These are phyloP conservation scores for Suillus alpinus DNA, from an alignment of 768 basidiomycete genomes.

Conservation along the genomic window DNA sequence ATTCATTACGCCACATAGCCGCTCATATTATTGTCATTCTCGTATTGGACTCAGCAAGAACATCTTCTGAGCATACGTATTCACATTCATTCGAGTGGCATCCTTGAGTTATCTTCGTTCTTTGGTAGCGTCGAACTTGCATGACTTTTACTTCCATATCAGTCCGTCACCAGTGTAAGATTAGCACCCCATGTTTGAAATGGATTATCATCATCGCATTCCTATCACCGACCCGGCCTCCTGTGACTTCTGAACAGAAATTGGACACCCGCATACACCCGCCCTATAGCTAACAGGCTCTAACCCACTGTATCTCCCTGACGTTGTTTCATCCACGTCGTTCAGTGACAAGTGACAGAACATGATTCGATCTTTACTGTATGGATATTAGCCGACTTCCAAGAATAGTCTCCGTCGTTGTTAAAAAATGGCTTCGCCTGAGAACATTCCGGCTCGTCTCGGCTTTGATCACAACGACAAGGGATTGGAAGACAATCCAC, in stretches of 20 bases:
- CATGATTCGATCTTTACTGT: neutral
- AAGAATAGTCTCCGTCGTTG: neutral
- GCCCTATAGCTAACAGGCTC: neutral
- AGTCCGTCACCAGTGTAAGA: neutral
- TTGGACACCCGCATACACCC: neutral
- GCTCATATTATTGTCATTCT: neutral
- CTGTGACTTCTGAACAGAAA: neutral
- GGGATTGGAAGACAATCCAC: conserved; percentile 47
- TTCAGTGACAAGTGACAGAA: neutral
- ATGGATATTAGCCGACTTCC: neutral
- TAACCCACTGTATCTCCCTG: neutral
- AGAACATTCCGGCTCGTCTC: conserved; percentile 50
- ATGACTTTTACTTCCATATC: neutral
- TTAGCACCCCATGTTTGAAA: neutral
- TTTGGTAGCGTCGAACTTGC: neutral
- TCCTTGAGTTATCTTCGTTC: neutral
- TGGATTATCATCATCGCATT: neutral
- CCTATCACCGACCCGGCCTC: neutral
- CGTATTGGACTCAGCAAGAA: neutral
- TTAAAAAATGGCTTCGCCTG: neutral
- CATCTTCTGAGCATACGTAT: neutral
- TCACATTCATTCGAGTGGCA: neutral
- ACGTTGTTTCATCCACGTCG: neutral
- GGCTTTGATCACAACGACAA: conserved; percentile 52
- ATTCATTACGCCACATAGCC: neutral